A percentile compares a stretch with the other conserved stretches of the same genome.
Evolutionary conservation across 176 grass and related monocot genomes (phyloP).

Genomic region (Avena sativa): DNA sequence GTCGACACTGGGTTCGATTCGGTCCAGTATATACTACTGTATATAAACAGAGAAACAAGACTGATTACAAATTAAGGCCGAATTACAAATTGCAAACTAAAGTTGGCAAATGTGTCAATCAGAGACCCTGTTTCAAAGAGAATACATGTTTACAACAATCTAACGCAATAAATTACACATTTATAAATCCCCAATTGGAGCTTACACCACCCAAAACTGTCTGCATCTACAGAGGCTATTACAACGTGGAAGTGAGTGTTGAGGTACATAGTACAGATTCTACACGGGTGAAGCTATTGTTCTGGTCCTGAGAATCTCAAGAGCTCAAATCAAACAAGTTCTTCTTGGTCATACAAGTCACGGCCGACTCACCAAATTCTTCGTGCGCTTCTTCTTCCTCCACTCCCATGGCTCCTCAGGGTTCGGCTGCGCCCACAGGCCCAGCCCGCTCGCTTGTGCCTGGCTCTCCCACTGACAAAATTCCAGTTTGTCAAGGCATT

Average conservation of each 20-base stretch:
- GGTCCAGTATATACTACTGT: not conserved
- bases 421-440: slow-evolving; percentile 63
- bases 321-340: not conserved
- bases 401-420: slow-evolving; percentile 91
- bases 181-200: not conserved
- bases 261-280: not conserved
- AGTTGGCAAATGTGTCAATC: not conserved
- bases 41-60: too few species aligned
- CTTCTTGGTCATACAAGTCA: not conserved
- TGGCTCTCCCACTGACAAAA: slow-evolving; percentile 79
- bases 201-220: not conserved
- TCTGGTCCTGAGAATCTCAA: not conserved
- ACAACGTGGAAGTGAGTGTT: not conserved
- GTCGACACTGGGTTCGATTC: too few species aligned
- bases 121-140: not conserved
- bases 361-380: slow-evolving; percentile 17
- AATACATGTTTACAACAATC: not conserved
- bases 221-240: not conserved
- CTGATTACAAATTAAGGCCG: not conserved
- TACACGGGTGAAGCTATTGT: not conserved
- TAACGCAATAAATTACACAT: not conserved
- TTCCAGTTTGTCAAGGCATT: slow-evolving; percentile 28
- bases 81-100: not conserved
- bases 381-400: slow-evolving; percentile 56
- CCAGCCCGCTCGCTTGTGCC: slow-evolving; percentile 42